Base-by-base conservation (phyloP, 2,329 filamentous ascomycete species). In the Fusarium sp. region DNA sequence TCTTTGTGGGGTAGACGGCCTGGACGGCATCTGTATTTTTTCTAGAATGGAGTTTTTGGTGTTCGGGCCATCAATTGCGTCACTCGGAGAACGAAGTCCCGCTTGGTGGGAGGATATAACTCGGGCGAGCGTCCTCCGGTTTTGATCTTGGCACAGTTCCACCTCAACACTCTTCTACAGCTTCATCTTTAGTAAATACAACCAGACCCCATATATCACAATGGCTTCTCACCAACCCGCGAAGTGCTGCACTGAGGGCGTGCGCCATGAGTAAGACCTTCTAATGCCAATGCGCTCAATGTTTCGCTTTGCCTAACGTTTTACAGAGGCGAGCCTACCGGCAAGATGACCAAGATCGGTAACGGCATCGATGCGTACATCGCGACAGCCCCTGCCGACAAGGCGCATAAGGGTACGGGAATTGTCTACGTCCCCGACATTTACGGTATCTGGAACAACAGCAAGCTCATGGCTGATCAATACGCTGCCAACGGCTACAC, bases 151-250 rank as follows among this genome's bases (percentile, higher is more conserved):
- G 17, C 17, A 19, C 9, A 37, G 35, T 37, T 37, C 17, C 17
- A n/a, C 8, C 5, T 37, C 35, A 30, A 30, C 28, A n/a, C 17
- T n/a, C 17, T 37, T 52, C 54, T 33, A 35, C 30, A 56, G 14
- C 22, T 41, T 24, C 2, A 24, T 48, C 24, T 26, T 46, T 19
- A 15, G 37, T 37, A 46, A 41, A 30, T 39, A 50, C n/a, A 52
- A 52, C 24, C 43, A 50, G 28, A 30, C 9, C 22, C 17, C 50
- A 32, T 32, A 46, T 37, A 47, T 39, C 45, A 51, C 43, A 54
- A 88, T 88, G 86, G 83, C 86, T 35, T 88, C 86, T 5, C 80
- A 86, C 70, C 80, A 82, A 55, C 84, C 85, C 14, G 83, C 74
- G 56, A 71, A 78, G 54, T 88, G 86, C 82, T 88, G 86, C 78